Evolutionary conservation across 176 grass and related monocot species (phyloP).

Genomic region (Zoysia pacifica): DNA sequence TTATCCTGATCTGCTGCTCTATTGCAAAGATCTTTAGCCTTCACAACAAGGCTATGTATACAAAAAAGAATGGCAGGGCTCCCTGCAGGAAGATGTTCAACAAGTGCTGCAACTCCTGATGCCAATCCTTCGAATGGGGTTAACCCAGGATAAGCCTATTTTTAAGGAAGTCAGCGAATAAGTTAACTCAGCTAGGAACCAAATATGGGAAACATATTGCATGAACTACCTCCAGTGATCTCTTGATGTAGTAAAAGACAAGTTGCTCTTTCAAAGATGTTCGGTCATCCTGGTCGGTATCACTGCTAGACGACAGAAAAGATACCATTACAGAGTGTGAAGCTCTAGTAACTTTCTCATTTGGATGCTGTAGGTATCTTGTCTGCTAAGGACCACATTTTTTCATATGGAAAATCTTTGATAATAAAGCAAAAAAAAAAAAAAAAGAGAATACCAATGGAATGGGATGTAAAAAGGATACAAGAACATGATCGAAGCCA

Average conservation of each 20-base stretch:
- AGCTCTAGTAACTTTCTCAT: conserved; percentile 86
- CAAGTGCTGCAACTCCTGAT: conserved; percentile 75
- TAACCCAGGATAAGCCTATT: conserved; percentile 70
- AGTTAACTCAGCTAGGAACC: neutral
- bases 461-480: conserved; percentile 54
- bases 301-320: conserved; percentile 71
- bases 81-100: conserved; percentile 73
- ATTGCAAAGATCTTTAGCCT: conserved; percentile 61
- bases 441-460: neutral
- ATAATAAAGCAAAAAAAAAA: neutral
- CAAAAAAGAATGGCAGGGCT: conserved; percentile 76
- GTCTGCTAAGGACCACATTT: conserved; percentile 48
- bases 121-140: conserved; percentile 86
- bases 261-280: conserved; percentile 78
- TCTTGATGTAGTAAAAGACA: conserved; percentile 76
- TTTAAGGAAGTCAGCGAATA: neutral
- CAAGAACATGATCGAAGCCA: conserved; percentile 74
- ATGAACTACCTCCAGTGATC: conserved; percentile 67
- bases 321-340: conserved; percentile 90
- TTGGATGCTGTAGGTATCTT: conserved; percentile 91
- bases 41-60: conserved; percentile 65
- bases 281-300: conserved; percentile 58
- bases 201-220: neutral
- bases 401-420: conserved; percentile 11
- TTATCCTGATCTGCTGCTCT: conserved; percentile 50